A percentile compares a stretch with the other conserved stretches of the same genome.
phyloP scores from a whole-genome alignment of 2,329 filamentous ascomycete species.

The Lasiodiplodia sp. region DNA sequence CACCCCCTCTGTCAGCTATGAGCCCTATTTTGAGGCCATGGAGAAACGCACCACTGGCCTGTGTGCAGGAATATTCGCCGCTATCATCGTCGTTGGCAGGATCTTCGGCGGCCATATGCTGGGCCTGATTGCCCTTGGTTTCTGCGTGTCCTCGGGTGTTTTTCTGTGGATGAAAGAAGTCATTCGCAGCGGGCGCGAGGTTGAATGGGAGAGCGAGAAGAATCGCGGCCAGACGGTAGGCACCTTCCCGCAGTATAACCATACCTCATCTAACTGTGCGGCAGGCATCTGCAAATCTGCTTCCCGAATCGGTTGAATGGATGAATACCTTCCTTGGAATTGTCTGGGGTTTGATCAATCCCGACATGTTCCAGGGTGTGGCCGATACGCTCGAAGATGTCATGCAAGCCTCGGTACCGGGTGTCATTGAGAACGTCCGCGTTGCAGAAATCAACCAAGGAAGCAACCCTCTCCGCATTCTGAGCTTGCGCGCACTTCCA shows the following conservation, averaged over 20 bases:
- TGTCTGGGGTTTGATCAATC: conserved; percentile 90
- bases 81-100: conserved; percentile 78
- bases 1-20: conserved; percentile 86
- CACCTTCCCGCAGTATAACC: background rate
- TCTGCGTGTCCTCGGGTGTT: conserved; percentile 77
- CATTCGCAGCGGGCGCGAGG: conserved; percentile 78
- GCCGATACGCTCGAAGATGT: conserved; percentile 96
- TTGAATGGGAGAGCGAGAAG: conserved; percentile 89
- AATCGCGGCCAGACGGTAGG: conserved; percentile 77
- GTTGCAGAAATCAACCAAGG: conserved; percentile 96
- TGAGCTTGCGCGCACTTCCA: conserved; percentile 85
- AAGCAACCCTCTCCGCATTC: conserved; percentile 84
- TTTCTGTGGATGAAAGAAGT: conserved; percentile 92
- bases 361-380: conserved; percentile 90
- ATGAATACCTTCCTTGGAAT: conserved; percentile 88
- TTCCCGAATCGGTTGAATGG: conserved; percentile 92
- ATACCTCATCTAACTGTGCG: background rate
- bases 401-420: conserved; percentile 94
- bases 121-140: conserved; percentile 76
- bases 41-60: conserved; percentile 78
- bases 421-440: conserved; percentile 90
- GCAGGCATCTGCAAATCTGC: conserved; percentile 80
- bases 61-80: conserved; percentile 72
- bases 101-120: conserved; percentile 79
- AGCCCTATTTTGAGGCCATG: conserved; percentile 81